Evolutionary conservation across 2,329 filamentous ascomycete genomes (phyloP).

Genomic region (Ceratocystis eucalypticola): DNA sequence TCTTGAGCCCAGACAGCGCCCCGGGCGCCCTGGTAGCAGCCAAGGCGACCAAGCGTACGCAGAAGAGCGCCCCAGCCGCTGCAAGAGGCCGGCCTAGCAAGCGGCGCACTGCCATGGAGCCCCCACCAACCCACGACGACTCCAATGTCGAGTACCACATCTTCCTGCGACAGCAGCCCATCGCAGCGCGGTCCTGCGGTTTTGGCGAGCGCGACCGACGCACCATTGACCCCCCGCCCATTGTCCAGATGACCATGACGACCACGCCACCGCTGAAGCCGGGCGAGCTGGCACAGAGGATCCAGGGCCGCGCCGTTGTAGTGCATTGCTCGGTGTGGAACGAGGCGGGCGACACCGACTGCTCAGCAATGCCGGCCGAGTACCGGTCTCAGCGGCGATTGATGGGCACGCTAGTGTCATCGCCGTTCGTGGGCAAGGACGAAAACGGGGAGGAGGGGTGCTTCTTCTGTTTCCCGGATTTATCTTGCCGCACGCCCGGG

Average conservation of each 20-base stretch:
- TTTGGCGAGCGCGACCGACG: conserved; percentile 71
- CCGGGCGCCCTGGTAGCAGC: neutral
- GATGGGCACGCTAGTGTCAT: conserved; percentile 68
- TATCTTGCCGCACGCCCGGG: conserved; percentile 66
- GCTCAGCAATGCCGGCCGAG: conserved; percentile 58
- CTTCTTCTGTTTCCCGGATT: conserved; percentile 76
- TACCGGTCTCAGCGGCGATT: conserved; percentile 58
- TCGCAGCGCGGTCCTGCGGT: conserved; percentile 65
- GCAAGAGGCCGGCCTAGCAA: neutral
- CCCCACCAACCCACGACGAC: neutral
- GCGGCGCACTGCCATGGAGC: neutral
- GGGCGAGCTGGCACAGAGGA: conserved; percentile 34
- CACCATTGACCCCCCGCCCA: conserved; percentile 72
- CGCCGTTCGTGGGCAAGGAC: conserved; percentile 62
- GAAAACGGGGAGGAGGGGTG: conserved; percentile 60
- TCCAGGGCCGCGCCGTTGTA: conserved; percentile 45
- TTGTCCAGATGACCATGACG: conserved; percentile 58
- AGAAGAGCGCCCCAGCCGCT: neutral
- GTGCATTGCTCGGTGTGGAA: conserved; percentile 68
- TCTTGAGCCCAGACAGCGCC: conserved; percentile 18
- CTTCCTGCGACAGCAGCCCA: conserved; percentile 60
- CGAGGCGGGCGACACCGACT: conserved; percentile 51
- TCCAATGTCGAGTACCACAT: conserved; percentile 31
- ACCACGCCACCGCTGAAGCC: conserved; percentile 39
- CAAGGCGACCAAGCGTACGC: neutral